These are phyloP conservation scores for Populus tomentosa DNA, from an alignment of 441 rosid genomes.

Conservation along the genomic window DNA sequence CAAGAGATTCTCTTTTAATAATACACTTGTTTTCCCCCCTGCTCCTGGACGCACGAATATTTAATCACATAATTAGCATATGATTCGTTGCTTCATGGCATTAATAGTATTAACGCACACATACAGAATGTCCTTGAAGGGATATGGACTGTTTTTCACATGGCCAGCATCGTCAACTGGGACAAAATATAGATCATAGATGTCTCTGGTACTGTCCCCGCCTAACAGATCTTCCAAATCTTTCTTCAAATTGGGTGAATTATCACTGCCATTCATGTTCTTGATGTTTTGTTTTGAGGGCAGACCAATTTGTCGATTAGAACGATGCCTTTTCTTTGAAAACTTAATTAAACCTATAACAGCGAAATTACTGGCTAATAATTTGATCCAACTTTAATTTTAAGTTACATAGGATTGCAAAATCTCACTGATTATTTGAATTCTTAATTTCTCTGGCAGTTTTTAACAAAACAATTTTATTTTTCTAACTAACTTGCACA, in stretches of 20 bases:
- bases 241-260: background rate
- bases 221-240: background rate
- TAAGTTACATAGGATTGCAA: too few relatives aligned
- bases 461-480: too few relatives aligned
- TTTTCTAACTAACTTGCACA: too few relatives aligned
- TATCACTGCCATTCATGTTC: background rate
- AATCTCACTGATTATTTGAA: too few relatives aligned
- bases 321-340: too few relatives aligned
- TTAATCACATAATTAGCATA: background rate
- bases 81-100: background rate
- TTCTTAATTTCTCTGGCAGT: too few relatives aligned
- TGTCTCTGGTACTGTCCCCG: background rate
- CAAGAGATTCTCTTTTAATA: background rate
- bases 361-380: too few relatives aligned
- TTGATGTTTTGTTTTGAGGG: background rate
- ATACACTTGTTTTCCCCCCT: background rate
- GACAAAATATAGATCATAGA: too few relatives aligned
- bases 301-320: too few relatives aligned
- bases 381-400: too few relatives aligned
- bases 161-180: background rate
- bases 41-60: background rate
- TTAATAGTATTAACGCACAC: background rate
- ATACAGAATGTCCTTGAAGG: conserved; percentile 17
- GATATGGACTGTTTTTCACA: conserved; percentile 15
- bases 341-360: too few relatives aligned